A percentile compares a stretch with the other conserved stretches of the same genome.
Evolutionary conservation across 495 filamentous ascomycete species (phyloP).

Genomic region (Chaetomium fimeti): DNA sequence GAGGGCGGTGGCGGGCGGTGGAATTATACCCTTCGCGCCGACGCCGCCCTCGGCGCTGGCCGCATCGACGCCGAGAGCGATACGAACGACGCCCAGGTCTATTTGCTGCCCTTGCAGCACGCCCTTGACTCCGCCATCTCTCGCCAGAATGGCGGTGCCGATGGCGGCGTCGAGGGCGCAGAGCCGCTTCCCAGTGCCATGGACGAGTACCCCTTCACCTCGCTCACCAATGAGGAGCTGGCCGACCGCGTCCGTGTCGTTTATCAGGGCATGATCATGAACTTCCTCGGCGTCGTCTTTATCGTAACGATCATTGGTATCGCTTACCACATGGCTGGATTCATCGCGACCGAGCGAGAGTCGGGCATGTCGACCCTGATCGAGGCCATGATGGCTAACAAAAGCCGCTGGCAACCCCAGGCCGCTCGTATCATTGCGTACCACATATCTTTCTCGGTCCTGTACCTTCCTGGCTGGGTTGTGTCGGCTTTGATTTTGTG

Average conservation of each 20-base stretch:
- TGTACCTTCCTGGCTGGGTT: conserved; percentile 72
- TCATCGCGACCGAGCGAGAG: conserved; percentile 75
- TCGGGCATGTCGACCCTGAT: conserved; percentile 74
- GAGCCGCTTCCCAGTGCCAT: conserved; percentile 46
- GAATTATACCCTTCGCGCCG: conserved; percentile 81
- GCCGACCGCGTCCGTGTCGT: conserved; percentile 57
- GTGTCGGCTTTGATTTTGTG: conserved; percentile 61
- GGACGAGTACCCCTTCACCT: conserved; percentile 72
- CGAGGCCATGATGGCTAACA: conserved; percentile 77
- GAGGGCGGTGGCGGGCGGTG: conserved; percentile 66
- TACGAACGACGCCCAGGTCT: conserved; percentile 69
- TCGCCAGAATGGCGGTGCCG: conserved; percentile 41
- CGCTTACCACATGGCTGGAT: conserved; percentile 72
- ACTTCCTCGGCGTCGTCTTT: conserved; percentile 66
- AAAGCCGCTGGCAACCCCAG: conserved; percentile 64
- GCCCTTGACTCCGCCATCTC: conserved; percentile 74
- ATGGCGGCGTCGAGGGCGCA: conserved; percentile 41
- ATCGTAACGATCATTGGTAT: conserved; percentile 67
- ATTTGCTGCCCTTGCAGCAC: conserved; percentile 72
- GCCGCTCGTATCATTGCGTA: conserved; percentile 63
- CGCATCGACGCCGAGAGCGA: conserved; percentile 58
- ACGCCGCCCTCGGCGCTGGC: conserved; percentile 57
- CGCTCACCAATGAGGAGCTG: conserved; percentile 61
- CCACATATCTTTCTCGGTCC: conserved; percentile 63
- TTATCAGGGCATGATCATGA: conserved; percentile 68